These are phyloP conservation scores for Setaria italica DNA, from an alignment of 202 grass and related monocot genomes.

Conservation along the genomic window DNA sequence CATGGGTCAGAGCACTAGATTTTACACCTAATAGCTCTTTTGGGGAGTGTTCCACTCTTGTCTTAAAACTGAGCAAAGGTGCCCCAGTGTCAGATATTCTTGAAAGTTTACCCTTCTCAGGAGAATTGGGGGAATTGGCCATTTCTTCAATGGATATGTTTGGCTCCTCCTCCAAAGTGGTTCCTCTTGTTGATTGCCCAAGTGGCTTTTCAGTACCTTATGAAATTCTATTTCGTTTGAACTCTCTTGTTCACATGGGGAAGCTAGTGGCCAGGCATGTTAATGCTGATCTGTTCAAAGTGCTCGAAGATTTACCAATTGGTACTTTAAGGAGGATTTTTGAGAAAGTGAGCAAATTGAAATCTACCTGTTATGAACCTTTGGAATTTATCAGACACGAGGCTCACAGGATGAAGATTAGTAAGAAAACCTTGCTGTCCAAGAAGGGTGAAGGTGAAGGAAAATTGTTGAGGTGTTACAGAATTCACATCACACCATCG, in stretches of 20 bases:
- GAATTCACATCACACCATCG: constrained; percentile 87
- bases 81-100: constrained; percentile 59
- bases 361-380: constrained; percentile 79
- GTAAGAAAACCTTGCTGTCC: constrained; percentile 36
- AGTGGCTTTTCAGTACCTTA: constrained; percentile 69
- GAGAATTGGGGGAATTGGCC: constrained; percentile 63
- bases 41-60: constrained; percentile 69
- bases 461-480: constrained; percentile 76
- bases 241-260: constrained; percentile 89
- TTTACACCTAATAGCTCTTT: constrained; percentile 74
- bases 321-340: constrained; percentile 67
- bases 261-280: constrained; percentile 75
- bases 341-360: constrained; percentile 80
- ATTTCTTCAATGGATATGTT: constrained; percentile 33
- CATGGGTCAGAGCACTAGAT: constrained; percentile 86
- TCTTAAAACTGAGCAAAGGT: constrained; percentile 60
- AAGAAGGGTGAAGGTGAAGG: constrained; percentile 41
- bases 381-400: constrained; percentile 71
- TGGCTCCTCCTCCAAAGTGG: constrained; percentile 52
- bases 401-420: constrained; percentile 55
- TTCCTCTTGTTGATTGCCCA: constrained; percentile 73
- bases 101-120: constrained; percentile 61
- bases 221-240: constrained; percentile 84
- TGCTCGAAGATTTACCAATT: constrained; percentile 61
- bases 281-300: constrained; percentile 68